Evolutionary conservation across 345 rosid genomes (phyloP).

Genomic region (Arabis hirsuta): DNA sequence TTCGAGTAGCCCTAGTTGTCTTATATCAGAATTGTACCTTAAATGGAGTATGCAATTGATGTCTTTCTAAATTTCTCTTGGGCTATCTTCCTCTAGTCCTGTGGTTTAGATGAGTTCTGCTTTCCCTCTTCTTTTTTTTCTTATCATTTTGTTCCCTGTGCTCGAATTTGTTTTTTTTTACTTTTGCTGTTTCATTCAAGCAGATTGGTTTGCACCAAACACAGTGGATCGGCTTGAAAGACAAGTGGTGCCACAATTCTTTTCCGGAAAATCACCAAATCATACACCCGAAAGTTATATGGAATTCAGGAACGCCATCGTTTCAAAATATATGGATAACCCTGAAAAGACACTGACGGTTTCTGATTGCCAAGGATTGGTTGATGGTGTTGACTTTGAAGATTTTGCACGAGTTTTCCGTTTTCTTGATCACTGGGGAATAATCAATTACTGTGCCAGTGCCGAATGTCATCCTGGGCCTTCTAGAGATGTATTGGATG

Average conservation of each 20-base stretch:
- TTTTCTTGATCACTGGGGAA: conserved; percentile 99
- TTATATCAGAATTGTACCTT: conserved; percentile 23
- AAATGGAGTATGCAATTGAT: conserved; percentile 3
- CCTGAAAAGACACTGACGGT: conserved; percentile 74
- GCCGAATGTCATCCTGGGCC: conserved; percentile 51
- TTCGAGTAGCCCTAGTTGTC: not conserved
- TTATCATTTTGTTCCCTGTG: not conserved
- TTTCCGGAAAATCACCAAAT: conserved; percentile 86
- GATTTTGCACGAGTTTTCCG: conserved; percentile 79
- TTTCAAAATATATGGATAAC: conserved; percentile 82
- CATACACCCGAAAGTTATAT: conserved; percentile 83
- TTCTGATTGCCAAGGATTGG: conserved; percentile 73
- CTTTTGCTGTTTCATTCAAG: conserved; percentile 15
- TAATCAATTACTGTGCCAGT: conserved; percentile 85
- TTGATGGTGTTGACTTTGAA: conserved; percentile 63
- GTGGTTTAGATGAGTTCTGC: conserved; percentile 8
- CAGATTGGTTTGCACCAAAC: conserved; percentile 94
- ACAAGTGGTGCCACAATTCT: conserved; percentile 96
- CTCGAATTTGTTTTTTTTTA: not conserved
- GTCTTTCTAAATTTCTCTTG: conserved; percentile 4
- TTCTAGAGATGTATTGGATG: conserved; percentile 61
- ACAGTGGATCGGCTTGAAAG: conserved; percentile 89
- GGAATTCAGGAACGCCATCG: conserved; percentile 84
- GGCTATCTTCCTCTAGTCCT: conserved; percentile 17
- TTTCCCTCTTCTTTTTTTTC: conserved; percentile 2